Base-by-base conservation (phyloP, 139 green algal species). In the Chlorella sp. region DNA sequence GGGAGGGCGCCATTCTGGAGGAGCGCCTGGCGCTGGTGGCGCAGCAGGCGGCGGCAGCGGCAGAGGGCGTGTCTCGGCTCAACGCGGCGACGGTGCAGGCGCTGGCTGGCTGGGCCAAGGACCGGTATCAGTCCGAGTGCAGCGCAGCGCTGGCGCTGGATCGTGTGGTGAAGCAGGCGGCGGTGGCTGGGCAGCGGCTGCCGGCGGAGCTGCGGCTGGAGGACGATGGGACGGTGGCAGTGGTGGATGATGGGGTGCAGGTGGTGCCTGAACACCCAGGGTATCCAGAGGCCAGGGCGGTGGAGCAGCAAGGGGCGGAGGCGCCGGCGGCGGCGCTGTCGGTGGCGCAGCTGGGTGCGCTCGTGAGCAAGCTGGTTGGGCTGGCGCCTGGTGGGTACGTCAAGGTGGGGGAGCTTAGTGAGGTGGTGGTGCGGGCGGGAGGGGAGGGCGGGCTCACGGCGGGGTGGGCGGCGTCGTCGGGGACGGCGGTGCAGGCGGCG, bases 101-200 rank as follows among this genome's bases (percentile, higher is more conserved):
- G 4, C 26, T 79, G 49, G 60, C 33, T 3, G 49, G 3, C 26
- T 76, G 49, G 64, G 35, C 67, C 17, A 60, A 62, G 26, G 35
- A 33, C 31, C 76, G 87, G 2, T 92, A 88, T 81, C 67, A 80
- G 23, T 77, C 64, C 1, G 88, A 92, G 80, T 94, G 89, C 78
- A 80, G 79, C 30, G 84, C 89, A 26, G 87, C 91, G 31, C 70
- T 75, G 14, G 86, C 87, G n/a, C 60, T 93, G 70, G 82, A 88
- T 35, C 69, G 73, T 20, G 69, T 87, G 17, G 35, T 82, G n/a
- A 82, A 77, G 35, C 34, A 69, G 3, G 88, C 88, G 1, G 89
- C 83, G 1, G 63, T 76, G 24, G 72, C 69, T 1, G 89, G 81
- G 3, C 59, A 78, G 62, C 82, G 74, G 31, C 79, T 94, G 49